Base-by-base conservation (phyloP, 2,329 filamentous ascomycete genomes). In the Periconia macrospinosa region DNA sequence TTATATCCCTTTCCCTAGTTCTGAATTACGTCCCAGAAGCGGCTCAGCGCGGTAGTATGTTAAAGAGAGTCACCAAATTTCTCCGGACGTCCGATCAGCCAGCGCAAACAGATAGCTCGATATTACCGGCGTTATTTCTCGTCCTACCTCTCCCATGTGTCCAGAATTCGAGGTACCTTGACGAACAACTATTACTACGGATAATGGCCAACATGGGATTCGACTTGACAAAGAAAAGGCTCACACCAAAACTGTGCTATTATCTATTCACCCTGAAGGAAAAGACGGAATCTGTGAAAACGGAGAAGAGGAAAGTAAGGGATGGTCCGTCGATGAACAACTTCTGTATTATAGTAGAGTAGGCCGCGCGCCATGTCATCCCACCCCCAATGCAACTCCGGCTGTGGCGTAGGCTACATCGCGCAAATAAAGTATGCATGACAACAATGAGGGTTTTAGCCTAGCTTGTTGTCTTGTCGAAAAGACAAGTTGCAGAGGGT, bases 1-100 rank as follows among this genome's bases (percentile, higher is more conserved):
- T 97, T 48, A 88, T 99, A 66, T 96, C 92, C 47, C 79, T 99
- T 20, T 96, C 92, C 9, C 78, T 99, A 49, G 94, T 99, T 6
- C 80, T 99, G 58, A 99, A 99, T 73, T 99, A 92, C 68, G 92
- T 97, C 2, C 90, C 93, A 0, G 87, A 92, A 61, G 83, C 91
- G 2, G 76, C 76, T 30, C 83, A 81, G 5, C 83, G 92, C 63
- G 94, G 94, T 2, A 84, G 90, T 53, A 99, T 99, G 94, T 82
- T 99, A 10, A 69, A 68, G 48, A 65, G 70, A 14, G 59, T 66
- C 9, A 59, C 68, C 5, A 65, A 74, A 40, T 70, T 73, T 20
- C 69, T 79, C 37, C 56, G 59, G 14, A 50, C 11, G 13, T 65
- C 45, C 8, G 52, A n/a, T 19, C 18, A 44, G n/a, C n/a, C 44